A percentile compares a stretch with the other conserved stretches of the same genome.
phyloP scores from a whole-genome alignment of 768 basidiomycete genomes.

The Boletus rubescentipes region DNA sequence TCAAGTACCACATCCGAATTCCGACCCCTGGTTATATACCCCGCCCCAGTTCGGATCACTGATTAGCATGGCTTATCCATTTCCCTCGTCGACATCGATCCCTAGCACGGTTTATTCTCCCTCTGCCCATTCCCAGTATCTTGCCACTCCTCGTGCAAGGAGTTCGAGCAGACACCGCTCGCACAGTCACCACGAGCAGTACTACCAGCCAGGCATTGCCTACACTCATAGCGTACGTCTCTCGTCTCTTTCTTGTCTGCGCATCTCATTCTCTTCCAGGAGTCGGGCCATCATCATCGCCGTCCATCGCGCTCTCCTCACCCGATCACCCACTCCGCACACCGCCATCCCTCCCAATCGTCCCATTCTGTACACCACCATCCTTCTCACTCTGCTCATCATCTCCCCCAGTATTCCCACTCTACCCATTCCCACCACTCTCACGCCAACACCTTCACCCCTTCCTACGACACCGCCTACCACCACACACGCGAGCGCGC shows the following conservation, averaged over 20 bases:
- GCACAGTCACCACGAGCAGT: not conserved
- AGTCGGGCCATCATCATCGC: slow-evolving; percentile 19
- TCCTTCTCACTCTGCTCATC: slow-evolving; percentile 21
- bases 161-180: slow-evolving; percentile 21
- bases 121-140: not conserved
- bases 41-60: not conserved
- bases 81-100: slow-evolving; percentile 24
- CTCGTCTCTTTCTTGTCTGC: no score
- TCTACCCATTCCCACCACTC: slow-evolving; percentile 10
- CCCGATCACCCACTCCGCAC: no score
- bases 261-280: slow-evolving; percentile 3
- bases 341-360: no score
- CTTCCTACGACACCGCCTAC: slow-evolving; percentile 15
- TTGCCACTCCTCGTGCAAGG: slow-evolving; percentile 4
- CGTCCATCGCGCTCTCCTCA: slow-evolving; percentile 11
- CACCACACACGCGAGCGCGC: slow-evolving; percentile 16
- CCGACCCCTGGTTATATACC: slow-evolving; percentile 11
- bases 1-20: not conserved
- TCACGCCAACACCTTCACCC: slow-evolving; percentile 12
- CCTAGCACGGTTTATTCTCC: not conserved
- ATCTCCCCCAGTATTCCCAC: slow-evolving; percentile 10
- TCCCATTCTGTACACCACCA: slow-evolving; percentile 14
- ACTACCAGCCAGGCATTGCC: not conserved
- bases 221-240: slow-evolving; percentile 20
- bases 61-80: slow-evolving; percentile 22